Evolutionary conservation across 345 rosid genomes (phyloP).

Genomic region (Dovyalis caffra): DNA sequence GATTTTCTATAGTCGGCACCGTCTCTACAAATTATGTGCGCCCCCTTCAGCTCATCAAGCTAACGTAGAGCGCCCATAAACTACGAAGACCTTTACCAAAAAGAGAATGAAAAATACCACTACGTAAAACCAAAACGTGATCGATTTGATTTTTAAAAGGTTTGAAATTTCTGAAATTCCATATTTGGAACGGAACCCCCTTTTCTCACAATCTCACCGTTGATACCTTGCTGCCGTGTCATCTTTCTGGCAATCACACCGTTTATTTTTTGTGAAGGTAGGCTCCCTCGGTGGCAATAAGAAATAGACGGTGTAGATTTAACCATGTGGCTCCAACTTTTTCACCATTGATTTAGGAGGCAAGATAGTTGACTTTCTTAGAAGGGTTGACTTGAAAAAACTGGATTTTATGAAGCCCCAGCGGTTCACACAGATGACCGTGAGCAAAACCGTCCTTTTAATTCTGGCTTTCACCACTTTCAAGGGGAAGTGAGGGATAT

Average conservation of each 20-base stretch:
- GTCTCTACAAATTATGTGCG: background rate
- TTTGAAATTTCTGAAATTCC: background rate
- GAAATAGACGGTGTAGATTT: slow-evolving; percentile 20
- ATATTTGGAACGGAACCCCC: background rate
- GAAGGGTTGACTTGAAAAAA: background rate
- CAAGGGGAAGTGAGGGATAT: too few species aligned
- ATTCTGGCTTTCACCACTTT: too few species aligned
- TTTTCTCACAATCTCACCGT: too few species aligned
- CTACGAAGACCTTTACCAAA: too few species aligned
- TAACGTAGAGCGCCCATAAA: background rate
- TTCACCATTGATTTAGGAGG: background rate
- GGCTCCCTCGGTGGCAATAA: background rate
- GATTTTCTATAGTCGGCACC: slow-evolving; percentile 33
- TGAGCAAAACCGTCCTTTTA: background rate
- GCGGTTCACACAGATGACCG: background rate
- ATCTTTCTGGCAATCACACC: slow-evolving; percentile 15
- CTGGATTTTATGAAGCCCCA: background rate
- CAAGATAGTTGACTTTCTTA: slow-evolving; percentile 6
- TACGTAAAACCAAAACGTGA: slow-evolving; percentile 17
- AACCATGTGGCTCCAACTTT: too few species aligned
- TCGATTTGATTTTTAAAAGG: slow-evolving; percentile 23
- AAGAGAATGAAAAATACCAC: background rate
- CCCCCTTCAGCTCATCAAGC: too few species aligned
- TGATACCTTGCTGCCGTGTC: slow-evolving; percentile 20
- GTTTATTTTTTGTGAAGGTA: slow-evolving; percentile 10